Evolutionary conservation across 1,284 basidiomycete genomes (phyloP).

Genomic region (Trichosporon faecale): DNA sequence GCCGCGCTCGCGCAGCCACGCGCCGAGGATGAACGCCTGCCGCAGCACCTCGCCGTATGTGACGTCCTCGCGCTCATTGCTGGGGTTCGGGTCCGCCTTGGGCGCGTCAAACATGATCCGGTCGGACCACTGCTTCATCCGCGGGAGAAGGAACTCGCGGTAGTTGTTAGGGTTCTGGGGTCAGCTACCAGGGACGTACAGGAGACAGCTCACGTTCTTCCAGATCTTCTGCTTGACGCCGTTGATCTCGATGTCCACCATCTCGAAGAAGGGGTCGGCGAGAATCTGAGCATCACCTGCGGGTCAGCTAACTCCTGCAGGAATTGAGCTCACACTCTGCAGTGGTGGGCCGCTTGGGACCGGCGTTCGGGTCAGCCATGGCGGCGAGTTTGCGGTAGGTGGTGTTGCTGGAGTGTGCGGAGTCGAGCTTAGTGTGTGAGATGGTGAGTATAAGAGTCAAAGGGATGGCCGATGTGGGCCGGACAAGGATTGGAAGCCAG

Average conservation of each 20-base stretch:
- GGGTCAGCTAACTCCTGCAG: background rate
- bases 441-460: background rate
- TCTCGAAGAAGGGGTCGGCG: slow-evolving; percentile 41
- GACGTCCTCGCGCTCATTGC: slow-evolving; percentile 21
- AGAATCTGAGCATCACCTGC: slow-evolving; percentile 34
- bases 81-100: slow-evolving; percentile 2
- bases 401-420: background rate
- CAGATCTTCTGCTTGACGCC: slow-evolving; percentile 33
- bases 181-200: background rate
- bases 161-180: slow-evolving; percentile 36
- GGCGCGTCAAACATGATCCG: slow-evolving; percentile 41
- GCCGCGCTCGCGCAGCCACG: slow-evolving; percentile 37
- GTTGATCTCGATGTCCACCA: slow-evolving; percentile 31
- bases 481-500: background rate
- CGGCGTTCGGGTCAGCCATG: background rate
- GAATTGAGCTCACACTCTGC: slow-evolving; percentile 7
- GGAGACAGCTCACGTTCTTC: slow-evolving; percentile 38
- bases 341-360: slow-evolving; percentile 2
- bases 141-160: slow-evolving; percentile 33
- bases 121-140: slow-evolving; percentile 27
- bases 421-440: background rate
- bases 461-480: background rate
- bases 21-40: slow-evolving; percentile 28
- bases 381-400: background rate
- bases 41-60: slow-evolving; percentile 35